A percentile compares a stretch with the other conserved stretches of the same genome.
Conservation (phyloP, 495 filamentous ascomycete species). For the Hypomontagnella monticulosa region DNA sequence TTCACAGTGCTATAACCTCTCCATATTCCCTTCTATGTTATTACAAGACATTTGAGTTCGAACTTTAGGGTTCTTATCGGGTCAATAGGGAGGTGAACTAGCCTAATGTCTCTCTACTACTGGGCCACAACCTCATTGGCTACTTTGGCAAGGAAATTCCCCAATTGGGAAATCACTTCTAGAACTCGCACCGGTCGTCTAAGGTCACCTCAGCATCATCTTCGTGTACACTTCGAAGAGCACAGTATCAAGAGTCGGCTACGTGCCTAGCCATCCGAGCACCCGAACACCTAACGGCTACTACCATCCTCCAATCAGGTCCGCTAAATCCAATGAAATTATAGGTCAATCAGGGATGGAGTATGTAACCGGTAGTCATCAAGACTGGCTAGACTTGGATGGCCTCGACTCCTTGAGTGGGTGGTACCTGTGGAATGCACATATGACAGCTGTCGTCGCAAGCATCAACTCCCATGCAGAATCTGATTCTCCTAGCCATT, state of each 20-base stretch:
- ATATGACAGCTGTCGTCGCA: slow-evolving; percentile 13
- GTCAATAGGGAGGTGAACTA: background rate
- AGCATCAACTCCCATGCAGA: slow-evolving; percentile 14
- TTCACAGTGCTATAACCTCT: too few species aligned
- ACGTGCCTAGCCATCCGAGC: slow-evolving; percentile 33
- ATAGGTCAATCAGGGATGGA: slow-evolving; percentile 19
- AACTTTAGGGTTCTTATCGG: background rate
- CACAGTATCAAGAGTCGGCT: slow-evolving; percentile 24
- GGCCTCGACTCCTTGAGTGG: slow-evolving; percentile 27
- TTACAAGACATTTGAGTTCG: too few species aligned
- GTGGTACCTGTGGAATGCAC: slow-evolving; percentile 28
- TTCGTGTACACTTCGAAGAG: slow-evolving; percentile 22
- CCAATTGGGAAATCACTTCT: slow-evolving; percentile 21
- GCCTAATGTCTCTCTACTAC: background rate
- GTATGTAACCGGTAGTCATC: slow-evolving; percentile 32
- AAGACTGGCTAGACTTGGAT: slow-evolving; percentile 9
- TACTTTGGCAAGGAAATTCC: background rate
- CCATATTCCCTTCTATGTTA: too few species aligned
- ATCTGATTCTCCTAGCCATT: background rate
- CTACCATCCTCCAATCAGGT: slow-evolving; percentile 12
- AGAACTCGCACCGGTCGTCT: background rate
- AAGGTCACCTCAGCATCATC: slow-evolving; percentile 5
- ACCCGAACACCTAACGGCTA: slow-evolving; percentile 34
- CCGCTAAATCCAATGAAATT: slow-evolving; percentile 21
- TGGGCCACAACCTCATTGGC: slow-evolving; percentile 15